Percentiles rank a stretch among this genome's conserved stretches.
These are phyloP conservation scores for Arthrobotrys megalospora DNA, from an alignment of 2,329 filamentous ascomycete genomes.

Conservation along the genomic window DNA sequence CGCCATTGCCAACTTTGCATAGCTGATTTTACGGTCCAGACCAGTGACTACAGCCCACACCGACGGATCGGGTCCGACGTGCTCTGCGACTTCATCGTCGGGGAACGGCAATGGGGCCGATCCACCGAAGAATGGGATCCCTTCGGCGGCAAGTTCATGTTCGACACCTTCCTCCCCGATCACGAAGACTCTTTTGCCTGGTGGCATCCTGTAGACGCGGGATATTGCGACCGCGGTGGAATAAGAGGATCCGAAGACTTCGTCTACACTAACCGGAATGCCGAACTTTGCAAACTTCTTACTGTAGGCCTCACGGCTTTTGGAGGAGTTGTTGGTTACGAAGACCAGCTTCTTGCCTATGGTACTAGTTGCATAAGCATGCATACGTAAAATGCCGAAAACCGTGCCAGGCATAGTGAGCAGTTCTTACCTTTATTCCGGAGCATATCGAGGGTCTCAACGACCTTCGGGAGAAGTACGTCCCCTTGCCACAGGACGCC, in stretches of 20 bases:
- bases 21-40: conserved; percentile 94
- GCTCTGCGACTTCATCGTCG: conserved; percentile 65
- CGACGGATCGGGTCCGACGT: conserved; percentile 82
- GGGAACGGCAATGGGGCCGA: conserved; percentile 73
- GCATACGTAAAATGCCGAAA: background rate
- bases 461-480: conserved; percentile 85
- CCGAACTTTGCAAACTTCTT: conserved; percentile 88
- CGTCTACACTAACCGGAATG: conserved; percentile 84
- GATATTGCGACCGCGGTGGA: conserved; percentile 96
- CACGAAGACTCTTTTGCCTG: conserved; percentile 91
- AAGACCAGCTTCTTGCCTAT: conserved; percentile 92
- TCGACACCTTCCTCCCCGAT: conserved; percentile 93
- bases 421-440: conserved; percentile 78
- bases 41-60: conserved; percentile 92
- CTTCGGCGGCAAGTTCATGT: conserved; percentile 85
- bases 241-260: conserved; percentile 97
- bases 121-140: conserved; percentile 84
- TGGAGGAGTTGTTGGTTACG: conserved; percentile 99
- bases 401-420: conserved; percentile 19
- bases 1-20: conserved; percentile 87
- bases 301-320: conserved; percentile 91
- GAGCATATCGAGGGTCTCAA: conserved; percentile 87
- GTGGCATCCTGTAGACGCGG: conserved; percentile 84
- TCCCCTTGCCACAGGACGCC: conserved; percentile 98
- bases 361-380: background rate